Evolutionary conservation across 805 yeast species (phyloP).

Genomic region (Huiozyma sinensis): DNA sequence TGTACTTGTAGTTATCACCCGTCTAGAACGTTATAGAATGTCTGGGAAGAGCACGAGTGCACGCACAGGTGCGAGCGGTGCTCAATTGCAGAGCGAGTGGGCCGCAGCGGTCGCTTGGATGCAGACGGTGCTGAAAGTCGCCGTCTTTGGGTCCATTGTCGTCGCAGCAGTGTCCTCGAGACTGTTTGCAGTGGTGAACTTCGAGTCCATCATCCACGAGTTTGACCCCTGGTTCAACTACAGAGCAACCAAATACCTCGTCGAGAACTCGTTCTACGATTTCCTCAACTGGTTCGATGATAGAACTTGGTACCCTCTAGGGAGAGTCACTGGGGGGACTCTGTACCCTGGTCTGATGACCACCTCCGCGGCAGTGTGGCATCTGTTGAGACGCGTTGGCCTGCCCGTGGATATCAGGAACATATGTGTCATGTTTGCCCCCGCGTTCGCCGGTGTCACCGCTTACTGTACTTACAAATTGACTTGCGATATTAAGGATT

Average conservation of each 20-base stretch:
- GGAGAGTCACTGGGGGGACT: constrained; percentile 98
- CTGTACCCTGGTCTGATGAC: constrained; percentile 98
- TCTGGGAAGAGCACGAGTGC: too few relatives aligned
- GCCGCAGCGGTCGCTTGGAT: constrained; percentile 5
- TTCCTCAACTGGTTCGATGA: constrained; percentile 98
- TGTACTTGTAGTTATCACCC: too few relatives aligned
- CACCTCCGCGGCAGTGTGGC: constrained; percentile 86
- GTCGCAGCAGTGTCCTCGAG: constrained; percentile 90
- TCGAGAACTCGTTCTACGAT: constrained; percentile 72
- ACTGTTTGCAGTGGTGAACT: constrained; percentile 89
- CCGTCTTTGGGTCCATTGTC: constrained; percentile 66
- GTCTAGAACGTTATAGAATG: too few relatives aligned
- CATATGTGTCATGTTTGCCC: constrained; percentile 91
- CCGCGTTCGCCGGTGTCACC: constrained; percentile 89
- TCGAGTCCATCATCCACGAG: constrained; percentile 94
- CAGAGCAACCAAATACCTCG: constrained; percentile 90
- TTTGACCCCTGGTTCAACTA: constrained; percentile 96
- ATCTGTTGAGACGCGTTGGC: constrained; percentile 48
- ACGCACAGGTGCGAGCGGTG: too few relatives aligned
- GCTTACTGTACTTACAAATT: constrained; percentile 82
- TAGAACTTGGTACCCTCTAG: constrained; percentile 97
- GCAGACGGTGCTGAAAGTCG: constrained; percentile 37
- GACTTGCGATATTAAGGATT: constrained; percentile 82
- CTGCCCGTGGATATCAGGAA: constrained; percentile 91
- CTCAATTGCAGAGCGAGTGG: too few relatives aligned